These are phyloP conservation scores for Elsinoe batatas DNA, from an alignment of 2,329 filamentous ascomycete species.

Conservation along the genomic window DNA sequence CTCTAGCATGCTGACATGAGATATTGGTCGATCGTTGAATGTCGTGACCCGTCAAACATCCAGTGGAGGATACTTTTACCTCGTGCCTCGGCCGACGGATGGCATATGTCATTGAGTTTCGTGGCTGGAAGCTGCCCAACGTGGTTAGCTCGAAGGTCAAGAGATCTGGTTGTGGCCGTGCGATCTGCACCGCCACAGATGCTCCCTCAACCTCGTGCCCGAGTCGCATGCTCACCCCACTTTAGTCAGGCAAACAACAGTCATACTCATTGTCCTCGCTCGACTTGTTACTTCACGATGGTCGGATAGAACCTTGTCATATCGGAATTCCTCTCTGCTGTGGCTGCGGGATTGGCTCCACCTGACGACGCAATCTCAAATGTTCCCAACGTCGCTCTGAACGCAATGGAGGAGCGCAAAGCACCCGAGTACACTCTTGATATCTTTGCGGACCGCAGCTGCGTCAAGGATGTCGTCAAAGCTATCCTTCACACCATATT, in stretches of 20 bases:
- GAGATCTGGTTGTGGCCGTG: neutral
- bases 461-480: slow-evolving; percentile 86
- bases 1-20: slow-evolving; percentile 45
- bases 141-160: neutral
- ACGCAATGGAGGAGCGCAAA: slow-evolving; percentile 52
- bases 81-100: neutral
- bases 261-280: neutral
- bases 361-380: neutral
- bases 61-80: neutral
- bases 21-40: neutral
- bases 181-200: neutral
- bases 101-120: neutral
- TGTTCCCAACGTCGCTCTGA: neutral
- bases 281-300: neutral
- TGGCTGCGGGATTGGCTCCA: too few species aligned
- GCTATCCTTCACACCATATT: slow-evolving; percentile 95
- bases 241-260: neutral
- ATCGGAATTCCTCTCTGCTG: too few species aligned
- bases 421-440: slow-evolving; percentile 88
- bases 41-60: neutral
- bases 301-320: neutral
- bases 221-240: neutral
- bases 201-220: neutral
- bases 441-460: slow-evolving; percentile 81
- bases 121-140: neutral